Conservation (phyloP, 495 filamentous ascomycete genomes). For the Pyrenula massariospora region DNA sequence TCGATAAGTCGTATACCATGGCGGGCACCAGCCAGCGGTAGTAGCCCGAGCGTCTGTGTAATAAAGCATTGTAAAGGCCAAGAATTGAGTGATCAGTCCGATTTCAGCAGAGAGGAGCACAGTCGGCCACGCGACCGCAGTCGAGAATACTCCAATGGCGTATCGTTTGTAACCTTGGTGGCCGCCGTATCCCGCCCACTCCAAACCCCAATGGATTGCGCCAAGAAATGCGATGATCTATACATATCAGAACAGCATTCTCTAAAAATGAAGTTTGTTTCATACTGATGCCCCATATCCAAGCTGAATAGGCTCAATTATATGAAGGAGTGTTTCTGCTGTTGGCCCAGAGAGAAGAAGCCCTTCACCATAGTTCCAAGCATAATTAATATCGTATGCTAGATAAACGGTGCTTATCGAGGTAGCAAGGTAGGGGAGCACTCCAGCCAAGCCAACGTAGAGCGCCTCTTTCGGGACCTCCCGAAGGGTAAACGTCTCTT, state of each 20-base stretch:
- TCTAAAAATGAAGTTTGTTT: conserved; percentile 5
- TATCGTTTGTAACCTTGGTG: conserved; percentile 66
- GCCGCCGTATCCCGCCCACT: conserved; percentile 67
- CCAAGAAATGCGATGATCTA: conserved; percentile 93
- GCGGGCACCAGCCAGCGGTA: conserved; percentile 67
- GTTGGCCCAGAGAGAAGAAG: conserved; percentile 56
- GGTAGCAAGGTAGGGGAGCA: conserved; percentile 81
- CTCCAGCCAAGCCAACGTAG: conserved; percentile 74
- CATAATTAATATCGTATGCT: conserved; percentile 66
- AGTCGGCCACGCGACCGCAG: conserved; percentile 88
- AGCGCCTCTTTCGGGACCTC: conserved; percentile 73
- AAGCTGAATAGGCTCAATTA: conserved; percentile 84
- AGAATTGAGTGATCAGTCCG: conserved; percentile 83
- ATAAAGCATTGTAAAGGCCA: conserved; percentile 81
- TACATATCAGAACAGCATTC: not conserved
- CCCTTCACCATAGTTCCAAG: conserved; percentile 44
- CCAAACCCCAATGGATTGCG: conserved; percentile 89
- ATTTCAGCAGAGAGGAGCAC: conserved; percentile 76
- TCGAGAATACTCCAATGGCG: conserved; percentile 68
- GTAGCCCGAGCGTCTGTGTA: conserved; percentile 73
- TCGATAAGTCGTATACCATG: conserved; percentile 88
- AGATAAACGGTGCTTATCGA: conserved; percentile 81
- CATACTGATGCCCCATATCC: conserved; percentile 86
- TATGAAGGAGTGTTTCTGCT: conserved; percentile 60
- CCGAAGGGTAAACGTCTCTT: conserved; percentile 72